These are phyloP conservation scores for Aechmea fasciata DNA, from an alignment of 176 grass and related monocot species.

Conservation along the genomic window DNA sequence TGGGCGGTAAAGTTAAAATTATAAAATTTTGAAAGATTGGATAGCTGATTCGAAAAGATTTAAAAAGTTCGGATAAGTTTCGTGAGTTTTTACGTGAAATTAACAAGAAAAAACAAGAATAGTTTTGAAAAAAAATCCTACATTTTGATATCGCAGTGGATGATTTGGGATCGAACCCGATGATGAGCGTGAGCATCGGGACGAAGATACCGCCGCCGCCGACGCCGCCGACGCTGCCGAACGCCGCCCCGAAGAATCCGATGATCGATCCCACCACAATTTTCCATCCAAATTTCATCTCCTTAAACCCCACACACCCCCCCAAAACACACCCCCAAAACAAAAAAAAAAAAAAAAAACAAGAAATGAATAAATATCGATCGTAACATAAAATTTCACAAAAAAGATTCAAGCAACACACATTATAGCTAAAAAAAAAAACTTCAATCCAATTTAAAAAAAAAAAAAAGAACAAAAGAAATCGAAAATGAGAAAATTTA, in stretches of 20 bases:
- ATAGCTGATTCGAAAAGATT: too few species aligned
- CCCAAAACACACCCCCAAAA: too few species aligned
- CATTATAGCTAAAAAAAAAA: too few species aligned
- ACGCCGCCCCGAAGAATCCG: slow-evolving; percentile 21
- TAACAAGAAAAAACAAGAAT: neutral
- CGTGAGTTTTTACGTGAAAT: too few species aligned
- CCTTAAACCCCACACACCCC: slow-evolving; percentile 5
- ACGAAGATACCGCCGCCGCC: slow-evolving; percentile 25
- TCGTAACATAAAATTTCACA: neutral
- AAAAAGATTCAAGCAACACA: neutral
- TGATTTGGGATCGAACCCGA: slow-evolving; percentile 25
- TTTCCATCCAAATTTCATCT: slow-evolving; percentile 25
- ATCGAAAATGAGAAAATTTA: neutral
- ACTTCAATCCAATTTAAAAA: neutral
- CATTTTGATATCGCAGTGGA: slow-evolving; percentile 26
- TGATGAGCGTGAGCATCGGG: slow-evolving; percentile 26
- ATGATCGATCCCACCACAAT: slow-evolving; percentile 19
- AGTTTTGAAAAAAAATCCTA: neutral
- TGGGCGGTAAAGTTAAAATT: too few species aligned
- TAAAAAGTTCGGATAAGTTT: too few species aligned
- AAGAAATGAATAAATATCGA: neutral
- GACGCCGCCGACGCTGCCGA: slow-evolving; percentile 23
- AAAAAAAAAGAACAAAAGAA: neutral
- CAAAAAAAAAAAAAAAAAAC: neutral
- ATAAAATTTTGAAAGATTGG: too few species aligned